Evolutionary conservation across 75 land plant genomes (phyloP), one percentile per base, ranked within the genome.

Genomic region (Picea sitchensis): DNA sequence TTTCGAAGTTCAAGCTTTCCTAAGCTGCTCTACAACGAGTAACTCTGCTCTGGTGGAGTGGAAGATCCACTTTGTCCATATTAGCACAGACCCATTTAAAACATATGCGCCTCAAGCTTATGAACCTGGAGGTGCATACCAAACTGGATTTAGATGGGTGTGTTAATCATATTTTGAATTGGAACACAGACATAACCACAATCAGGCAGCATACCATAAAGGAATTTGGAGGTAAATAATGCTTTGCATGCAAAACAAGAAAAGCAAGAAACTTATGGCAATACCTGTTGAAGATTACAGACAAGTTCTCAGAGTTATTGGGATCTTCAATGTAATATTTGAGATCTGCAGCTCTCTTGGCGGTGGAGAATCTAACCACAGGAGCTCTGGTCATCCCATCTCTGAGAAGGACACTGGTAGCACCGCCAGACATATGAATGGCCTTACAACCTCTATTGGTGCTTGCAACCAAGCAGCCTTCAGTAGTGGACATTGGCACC

Each of bases 371-470:
- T 63, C 88, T 81, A 0, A 94, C 95, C 4, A 88, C 95, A 0
- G 93, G 97, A 12, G 95, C 93, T 76, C 93, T 74, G 47, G 91
- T 89, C 92, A 91, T 93, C 14, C 88, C 89, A 63, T 93, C 93
- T 67, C 77, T 80, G 23, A 91, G 2, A 60, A 91, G 41, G 34
- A 88, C 84, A 47, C 82, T 84, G 2, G 73, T 58, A 13, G 89
- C 93, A 0, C 92, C 95, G 13, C 93, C 95, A 11, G 88, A 88
- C 7, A 68, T 72, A 57, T 76, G 61, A 20, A 93, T 90, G 12
- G 95, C 95, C 82, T 93, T 93, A 78, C 91, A 93, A 13, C 95
- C 92, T 59, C 92, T 83, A 72, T 93, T 93, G 67, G 95, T 89
- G 65, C 92, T 92, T 38, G 92, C 91, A 58, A 92, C 91, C 60